A percentile compares a stretch with the other conserved stretches of the same genome.
phyloP scores from a whole-genome alignment of 1,284 basidiomycete species.

The Rugosomyces carneus region DNA sequence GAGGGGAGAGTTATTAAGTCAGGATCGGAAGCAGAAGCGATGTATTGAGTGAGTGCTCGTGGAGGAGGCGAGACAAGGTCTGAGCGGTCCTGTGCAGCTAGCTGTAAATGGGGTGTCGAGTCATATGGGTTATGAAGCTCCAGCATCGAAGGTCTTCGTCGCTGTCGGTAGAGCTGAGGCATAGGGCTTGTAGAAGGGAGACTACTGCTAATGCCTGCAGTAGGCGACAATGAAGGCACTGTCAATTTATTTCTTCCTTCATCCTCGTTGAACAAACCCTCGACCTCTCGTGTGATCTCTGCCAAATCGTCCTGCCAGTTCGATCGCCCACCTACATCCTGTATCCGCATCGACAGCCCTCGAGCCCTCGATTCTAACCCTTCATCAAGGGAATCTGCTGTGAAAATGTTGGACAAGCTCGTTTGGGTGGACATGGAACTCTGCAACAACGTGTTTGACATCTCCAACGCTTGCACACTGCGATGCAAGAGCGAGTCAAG shows the following conservation, averaged over 20 bases:
- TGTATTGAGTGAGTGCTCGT: conserved; percentile 65
- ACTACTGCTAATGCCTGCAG: conserved; percentile 44
- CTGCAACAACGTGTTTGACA: conserved; percentile 72
- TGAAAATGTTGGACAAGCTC: conserved; percentile 43
- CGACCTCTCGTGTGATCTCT: conserved; percentile 55
- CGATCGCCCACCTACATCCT: conserved; percentile 30
- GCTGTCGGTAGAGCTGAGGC: conserved; percentile 50
- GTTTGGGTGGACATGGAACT: conserved; percentile 66
- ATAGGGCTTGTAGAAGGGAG: conserved; percentile 44
- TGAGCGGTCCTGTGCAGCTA: conserved; percentile 44
- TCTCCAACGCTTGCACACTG: conserved; percentile 75
- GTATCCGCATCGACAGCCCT: conserved; percentile 46
- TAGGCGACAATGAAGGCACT: conserved; percentile 7
- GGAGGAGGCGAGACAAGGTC: conserved; percentile 61
- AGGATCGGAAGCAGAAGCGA: conserved; percentile 46
- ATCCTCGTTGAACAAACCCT: conserved; percentile 44
- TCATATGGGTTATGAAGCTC: conserved; percentile 31
- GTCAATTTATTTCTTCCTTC: conserved; percentile 9
- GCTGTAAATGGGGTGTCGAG: conserved; percentile 37
- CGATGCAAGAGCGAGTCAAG: conserved; percentile 73
- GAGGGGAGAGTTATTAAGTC: conserved; percentile 56
- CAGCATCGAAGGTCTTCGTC: conserved; percentile 42
- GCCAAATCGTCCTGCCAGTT: conserved; percentile 65
- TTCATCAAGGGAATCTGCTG: conserved; percentile 29
- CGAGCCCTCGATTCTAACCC: conserved; percentile 30